Conservation (phyloP, 257 asterid genomes). For the Nicotiana tomentosiformis region DNA sequence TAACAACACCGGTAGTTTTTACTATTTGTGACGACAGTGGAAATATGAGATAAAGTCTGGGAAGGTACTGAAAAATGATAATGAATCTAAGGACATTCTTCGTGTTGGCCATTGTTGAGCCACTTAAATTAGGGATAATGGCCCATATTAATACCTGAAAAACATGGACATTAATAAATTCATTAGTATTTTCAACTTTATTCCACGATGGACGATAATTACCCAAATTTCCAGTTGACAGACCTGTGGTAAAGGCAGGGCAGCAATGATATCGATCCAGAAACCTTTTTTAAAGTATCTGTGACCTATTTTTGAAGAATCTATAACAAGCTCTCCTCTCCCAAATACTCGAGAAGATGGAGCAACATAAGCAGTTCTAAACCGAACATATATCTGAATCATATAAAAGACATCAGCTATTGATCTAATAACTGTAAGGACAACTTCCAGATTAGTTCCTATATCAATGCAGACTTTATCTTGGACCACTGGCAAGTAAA, state of each 20-base stretch:
- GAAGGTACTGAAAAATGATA: constrained; percentile 76
- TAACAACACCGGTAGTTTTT: constrained; percentile 89
- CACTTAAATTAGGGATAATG: constrained; percentile 57
- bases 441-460: constrained; percentile 55
- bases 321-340: constrained; percentile 93
- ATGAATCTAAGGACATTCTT: constrained; percentile 83
- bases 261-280: constrained; percentile 66
- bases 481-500: constrained; percentile 65
- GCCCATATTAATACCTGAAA: constrained; percentile 70
- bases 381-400: constrained; percentile 64
- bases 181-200: background rate
- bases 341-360: constrained; percentile 99
- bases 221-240: constrained; percentile 2
- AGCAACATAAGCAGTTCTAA: constrained; percentile 81
- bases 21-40: constrained; percentile 87
- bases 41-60: constrained; percentile 70
- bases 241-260: constrained; percentile 99
- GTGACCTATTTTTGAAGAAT: constrained; percentile 57
- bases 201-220: background rate
- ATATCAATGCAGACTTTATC: constrained; percentile 60
- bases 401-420: constrained; percentile 68
- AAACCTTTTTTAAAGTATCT: constrained; percentile 52
- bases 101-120: constrained; percentile 78
- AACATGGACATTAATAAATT: background rate
- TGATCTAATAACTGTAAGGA: constrained; percentile 63